Percentiles rank a stretch among this genome's conserved stretches.
Evolutionary conservation across 352 stramenopile species (phyloP).

Genomic region (Pythium aquatile): DNA sequence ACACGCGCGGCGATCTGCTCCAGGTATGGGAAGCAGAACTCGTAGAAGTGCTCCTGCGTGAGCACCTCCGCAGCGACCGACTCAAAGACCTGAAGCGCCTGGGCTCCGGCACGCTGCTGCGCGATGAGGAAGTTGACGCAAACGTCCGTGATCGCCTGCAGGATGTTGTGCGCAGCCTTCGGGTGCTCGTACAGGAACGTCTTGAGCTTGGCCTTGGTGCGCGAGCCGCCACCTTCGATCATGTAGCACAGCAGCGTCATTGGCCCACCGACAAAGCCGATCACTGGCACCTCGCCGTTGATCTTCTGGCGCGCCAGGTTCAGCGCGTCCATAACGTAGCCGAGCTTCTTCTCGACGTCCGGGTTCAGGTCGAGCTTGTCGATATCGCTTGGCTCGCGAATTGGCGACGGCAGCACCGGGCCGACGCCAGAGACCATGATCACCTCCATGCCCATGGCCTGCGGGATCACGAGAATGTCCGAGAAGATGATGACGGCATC

Average conservation of each 20-base stretch:
- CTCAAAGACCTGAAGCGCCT: conserved; percentile 98
- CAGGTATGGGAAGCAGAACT: conserved; percentile 94
- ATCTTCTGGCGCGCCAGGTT: conserved; percentile 92
- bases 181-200: conserved; percentile 95
- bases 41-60: conserved; percentile 93
- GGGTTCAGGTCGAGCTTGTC: conserved; percentile 87
- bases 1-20: conserved; percentile 76
- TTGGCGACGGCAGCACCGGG: conserved; percentile 76
- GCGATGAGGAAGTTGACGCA: conserved; percentile 95
- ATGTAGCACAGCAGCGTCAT: conserved; percentile 99
- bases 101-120: conserved; percentile 92
- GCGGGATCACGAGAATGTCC: conserved; percentile 98
- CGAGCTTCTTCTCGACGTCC: conserved; percentile 92
- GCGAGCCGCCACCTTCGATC: conserved; percentile 95
- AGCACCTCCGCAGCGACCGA: conserved; percentile 94
- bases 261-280: conserved; percentile 97
- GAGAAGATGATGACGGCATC: conserved; percentile 99
- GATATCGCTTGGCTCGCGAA: conserved; percentile 87
- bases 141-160: conserved; percentile 94
- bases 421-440: conserved; percentile 95
- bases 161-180: conserved; percentile 86
- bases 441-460: conserved; percentile 96
- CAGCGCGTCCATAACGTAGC: conserved; percentile 95
- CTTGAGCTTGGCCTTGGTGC: conserved; percentile 93
- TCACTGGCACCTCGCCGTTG: conserved; percentile 93